Conservation (phyloP, 2,329 filamentous ascomycete genomes). For the Verticillium isaacii region DNA sequence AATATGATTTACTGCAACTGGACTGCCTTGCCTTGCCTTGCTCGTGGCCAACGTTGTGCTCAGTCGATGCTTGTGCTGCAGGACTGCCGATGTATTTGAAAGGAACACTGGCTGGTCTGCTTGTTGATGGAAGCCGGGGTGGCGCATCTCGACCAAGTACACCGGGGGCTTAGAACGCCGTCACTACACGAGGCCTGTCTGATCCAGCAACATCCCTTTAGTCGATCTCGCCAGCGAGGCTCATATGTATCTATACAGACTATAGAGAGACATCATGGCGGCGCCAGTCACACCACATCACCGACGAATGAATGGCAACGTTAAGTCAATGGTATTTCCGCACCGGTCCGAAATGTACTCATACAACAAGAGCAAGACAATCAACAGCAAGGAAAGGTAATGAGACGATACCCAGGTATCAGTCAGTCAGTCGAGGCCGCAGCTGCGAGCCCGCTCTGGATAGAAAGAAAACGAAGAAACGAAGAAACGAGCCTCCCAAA, state of each 20-base stretch:
- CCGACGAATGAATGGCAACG: background rate
- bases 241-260: no score
- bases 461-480: background rate
- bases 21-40: no score
- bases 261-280: background rate
- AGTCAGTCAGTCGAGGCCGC: background rate
- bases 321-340: background rate
- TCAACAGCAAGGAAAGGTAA: constrained; percentile 5
- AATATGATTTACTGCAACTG: background rate
- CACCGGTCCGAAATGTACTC: background rate
- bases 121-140: no score
- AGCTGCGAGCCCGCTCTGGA: background rate
- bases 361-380: background rate
- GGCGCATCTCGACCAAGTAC: no score
- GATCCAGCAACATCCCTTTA: no score
- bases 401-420: background rate
- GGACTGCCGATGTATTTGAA: no score
- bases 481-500: background rate
- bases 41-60: no score
- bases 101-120: no score
- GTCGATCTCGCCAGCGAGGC: no score
- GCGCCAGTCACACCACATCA: background rate
- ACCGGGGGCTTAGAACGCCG: no score
- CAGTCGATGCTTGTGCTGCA: no score
- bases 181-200: no score